These are phyloP conservation scores for Orychophragmus violaceus DNA, from an alignment of 345 rosid genomes.

Conservation along the genomic window DNA sequence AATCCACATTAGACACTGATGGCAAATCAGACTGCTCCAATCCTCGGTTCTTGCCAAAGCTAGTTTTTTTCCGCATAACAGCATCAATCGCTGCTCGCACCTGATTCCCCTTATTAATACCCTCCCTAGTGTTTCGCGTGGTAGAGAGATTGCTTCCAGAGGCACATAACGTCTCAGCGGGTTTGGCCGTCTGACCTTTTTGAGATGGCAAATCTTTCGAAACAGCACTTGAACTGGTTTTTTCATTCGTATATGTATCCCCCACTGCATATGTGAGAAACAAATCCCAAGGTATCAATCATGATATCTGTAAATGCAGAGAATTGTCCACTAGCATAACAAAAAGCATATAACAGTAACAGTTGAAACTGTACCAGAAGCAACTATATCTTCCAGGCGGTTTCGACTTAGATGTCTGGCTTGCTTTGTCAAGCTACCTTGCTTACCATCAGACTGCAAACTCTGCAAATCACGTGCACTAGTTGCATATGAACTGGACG, in stretches of 20 bases:
- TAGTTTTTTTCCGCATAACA: constrained; percentile 66
- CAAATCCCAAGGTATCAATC: neutral
- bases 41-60: constrained; percentile 50
- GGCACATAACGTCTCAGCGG: constrained; percentile 29
- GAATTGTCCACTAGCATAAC: neutral
- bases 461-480: constrained; percentile 50
- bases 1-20: constrained; percentile 38
- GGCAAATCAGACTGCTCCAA: constrained; percentile 50
- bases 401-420: constrained; percentile 43
- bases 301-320: constrained; percentile 1
- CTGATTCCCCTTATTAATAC: constrained; percentile 44
- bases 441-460: constrained; percentile 51
- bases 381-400: constrained; percentile 42
- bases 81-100: constrained; percentile 81
- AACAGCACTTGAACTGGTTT: constrained; percentile 39
- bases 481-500: constrained; percentile 34
- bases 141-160: constrained; percentile 39
- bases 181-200: constrained; percentile 50
- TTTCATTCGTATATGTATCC: constrained; percentile 38
- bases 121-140: constrained; percentile 42
- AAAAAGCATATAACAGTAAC: neutral
- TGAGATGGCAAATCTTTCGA: constrained; percentile 36
- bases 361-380: constrained; percentile 49
- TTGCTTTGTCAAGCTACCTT: constrained; percentile 44
- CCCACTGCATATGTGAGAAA: constrained; percentile 40